These are phyloP conservation scores for Cucumis hystrix DNA, from an alignment of 306 rosid genomes.

Conservation along the genomic window DNA sequence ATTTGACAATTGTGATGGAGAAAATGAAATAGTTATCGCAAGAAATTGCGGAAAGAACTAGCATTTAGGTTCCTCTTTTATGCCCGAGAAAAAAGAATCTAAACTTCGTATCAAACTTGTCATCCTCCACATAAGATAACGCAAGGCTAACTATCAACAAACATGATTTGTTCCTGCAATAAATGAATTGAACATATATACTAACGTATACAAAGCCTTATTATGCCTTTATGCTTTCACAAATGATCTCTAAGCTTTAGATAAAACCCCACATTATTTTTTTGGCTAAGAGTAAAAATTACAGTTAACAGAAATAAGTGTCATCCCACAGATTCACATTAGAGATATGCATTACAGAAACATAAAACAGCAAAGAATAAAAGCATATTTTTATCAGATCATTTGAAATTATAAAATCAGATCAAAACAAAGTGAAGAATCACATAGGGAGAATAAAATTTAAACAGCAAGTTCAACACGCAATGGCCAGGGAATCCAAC, in stretches of 20 bases:
- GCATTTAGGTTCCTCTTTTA: not conserved
- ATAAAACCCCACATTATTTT: not conserved
- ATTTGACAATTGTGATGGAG: not conserved
- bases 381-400: not conserved
- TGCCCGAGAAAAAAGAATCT: not conserved
- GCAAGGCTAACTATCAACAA: not conserved
- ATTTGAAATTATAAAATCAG: not conserved
- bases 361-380: not conserved
- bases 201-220: not conserved
- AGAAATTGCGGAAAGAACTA: not conserved
- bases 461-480: not conserved
- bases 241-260: not conserved
- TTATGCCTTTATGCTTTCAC: not conserved
- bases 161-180: not conserved
- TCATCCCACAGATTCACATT: not conserved
- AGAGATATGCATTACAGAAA: not conserved
- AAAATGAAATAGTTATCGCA: not conserved
- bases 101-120: not conserved
- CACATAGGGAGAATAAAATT: not conserved
- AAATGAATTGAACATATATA: not conserved
- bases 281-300: not conserved
- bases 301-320: not conserved
- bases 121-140: not conserved
- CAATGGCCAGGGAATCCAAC: not conserved
- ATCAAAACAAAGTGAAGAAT: not conserved